These are phyloP conservation scores for Chloromonas sp. DNA, from an alignment of 163 green algal genomes.

Conservation along the genomic window DNA sequence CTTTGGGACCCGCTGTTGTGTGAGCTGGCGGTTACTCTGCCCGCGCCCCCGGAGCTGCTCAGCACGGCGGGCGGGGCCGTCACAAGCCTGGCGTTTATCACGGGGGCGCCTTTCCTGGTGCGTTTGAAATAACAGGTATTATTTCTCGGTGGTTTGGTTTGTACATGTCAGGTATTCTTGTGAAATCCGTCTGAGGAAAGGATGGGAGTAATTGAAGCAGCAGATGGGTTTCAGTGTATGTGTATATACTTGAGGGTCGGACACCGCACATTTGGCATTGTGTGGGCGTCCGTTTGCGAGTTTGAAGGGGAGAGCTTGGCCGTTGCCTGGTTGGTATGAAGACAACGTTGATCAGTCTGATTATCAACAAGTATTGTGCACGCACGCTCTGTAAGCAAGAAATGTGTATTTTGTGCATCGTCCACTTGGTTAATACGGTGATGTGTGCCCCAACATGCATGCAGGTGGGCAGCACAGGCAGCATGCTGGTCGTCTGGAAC, in stretches of 20 bases:
- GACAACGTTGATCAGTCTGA: too few species aligned
- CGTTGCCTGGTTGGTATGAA: too few species aligned
- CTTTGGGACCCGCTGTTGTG: slow-evolving; percentile 60
- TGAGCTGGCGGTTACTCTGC: slow-evolving; percentile 42
- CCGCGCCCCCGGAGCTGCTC: slow-evolving; percentile 13
- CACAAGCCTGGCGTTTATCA: slow-evolving; percentile 49
- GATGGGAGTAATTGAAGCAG: too few species aligned
- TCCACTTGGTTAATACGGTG: too few species aligned
- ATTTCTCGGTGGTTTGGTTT: neutral
- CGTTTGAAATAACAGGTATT: neutral
- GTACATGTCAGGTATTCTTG: too few species aligned
- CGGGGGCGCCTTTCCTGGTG: slow-evolving; percentile 52
- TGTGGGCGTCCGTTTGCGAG: neutral
- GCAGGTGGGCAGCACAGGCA: slow-evolving; percentile 9
- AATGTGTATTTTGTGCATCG: too few species aligned
- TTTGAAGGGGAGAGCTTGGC: neutral
- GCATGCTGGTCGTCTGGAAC: slow-evolving; percentile 62
- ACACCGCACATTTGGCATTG: neutral
- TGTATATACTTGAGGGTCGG: neutral
- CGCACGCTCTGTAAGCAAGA: too few species aligned
- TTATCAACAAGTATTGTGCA: too few species aligned
- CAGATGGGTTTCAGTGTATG: too few species aligned
- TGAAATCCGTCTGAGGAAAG: too few species aligned
- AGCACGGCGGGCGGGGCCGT: neutral
- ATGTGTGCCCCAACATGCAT: neutral